Evolutionary conservation across 1,284 basidiomycete species (phyloP).

Genomic region (Leccinum cinnamomeum): DNA sequence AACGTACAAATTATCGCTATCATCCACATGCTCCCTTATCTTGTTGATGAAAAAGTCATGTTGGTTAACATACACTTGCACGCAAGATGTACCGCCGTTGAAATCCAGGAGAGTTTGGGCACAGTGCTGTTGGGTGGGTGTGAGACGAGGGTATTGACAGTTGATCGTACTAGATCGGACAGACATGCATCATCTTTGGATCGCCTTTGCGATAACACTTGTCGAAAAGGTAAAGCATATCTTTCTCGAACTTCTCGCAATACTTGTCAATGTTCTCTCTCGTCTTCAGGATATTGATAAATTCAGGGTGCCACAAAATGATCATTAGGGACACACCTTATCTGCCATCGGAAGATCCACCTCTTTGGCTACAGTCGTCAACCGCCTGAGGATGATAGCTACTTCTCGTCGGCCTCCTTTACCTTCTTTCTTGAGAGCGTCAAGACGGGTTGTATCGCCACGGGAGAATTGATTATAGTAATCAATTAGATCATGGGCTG

Average conservation of each 20-base stretch:
- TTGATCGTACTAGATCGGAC: constrained; percentile 33
- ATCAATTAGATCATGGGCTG: constrained; percentile 92
- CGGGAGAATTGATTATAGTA: constrained; percentile 93
- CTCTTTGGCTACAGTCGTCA: constrained; percentile 90
- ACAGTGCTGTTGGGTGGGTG: constrained; percentile 68
- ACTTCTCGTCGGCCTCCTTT: constrained; percentile 86
- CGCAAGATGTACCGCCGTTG: constrained; percentile 95
- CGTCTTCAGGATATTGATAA: constrained; percentile 48
- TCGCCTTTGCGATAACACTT: constrained; percentile 94
- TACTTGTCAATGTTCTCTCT: constrained; percentile 91
- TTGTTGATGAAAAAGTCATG: constrained; percentile 99
- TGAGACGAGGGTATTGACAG: constrained; percentile 14
- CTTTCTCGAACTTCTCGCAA: constrained; percentile 98
- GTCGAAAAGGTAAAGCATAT: constrained; percentile 96
- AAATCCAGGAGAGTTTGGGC: constrained; percentile 97
- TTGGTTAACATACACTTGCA: constrained; percentile 99
- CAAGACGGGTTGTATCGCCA: constrained; percentile 78
- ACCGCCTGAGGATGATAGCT: constrained; percentile 84
- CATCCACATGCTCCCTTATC: constrained; percentile 59
- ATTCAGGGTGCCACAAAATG: not conserved
- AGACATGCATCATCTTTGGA: constrained; percentile 98
- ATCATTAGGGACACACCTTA: constrained; percentile 49
- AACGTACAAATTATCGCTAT: constrained; percentile 63
- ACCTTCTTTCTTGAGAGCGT: constrained; percentile 83
- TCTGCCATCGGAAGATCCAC: constrained; percentile 83